phyloP scores from a whole-genome alignment of 805 yeast genomes.

The Cyberlindnera bimundalis region DNA sequence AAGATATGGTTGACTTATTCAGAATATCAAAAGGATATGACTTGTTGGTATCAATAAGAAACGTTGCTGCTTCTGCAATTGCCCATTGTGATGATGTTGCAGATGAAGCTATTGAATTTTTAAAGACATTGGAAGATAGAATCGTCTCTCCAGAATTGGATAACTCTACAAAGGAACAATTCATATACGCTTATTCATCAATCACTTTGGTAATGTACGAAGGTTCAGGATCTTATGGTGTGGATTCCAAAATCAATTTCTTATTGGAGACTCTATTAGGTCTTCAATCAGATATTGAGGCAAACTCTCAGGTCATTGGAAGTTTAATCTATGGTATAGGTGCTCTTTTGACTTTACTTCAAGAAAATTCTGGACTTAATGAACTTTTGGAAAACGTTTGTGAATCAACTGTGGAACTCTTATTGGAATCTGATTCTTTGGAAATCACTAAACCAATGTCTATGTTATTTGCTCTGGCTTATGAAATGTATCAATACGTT shows the following conservation, averaged over 20 bases:
- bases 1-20: slow-evolving; percentile 18
- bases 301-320: slow-evolving; percentile 16
- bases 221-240: slow-evolving; percentile 28
- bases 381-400: slow-evolving; percentile 22
- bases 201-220: slow-evolving; percentile 23
- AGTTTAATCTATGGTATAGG: slow-evolving; percentile 26
- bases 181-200: slow-evolving; percentile 25
- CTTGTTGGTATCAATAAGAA: slow-evolving; percentile 20
- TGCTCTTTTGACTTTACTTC: slow-evolving; percentile 21
- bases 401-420: slow-evolving; percentile 20
- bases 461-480: slow-evolving; percentile 26
- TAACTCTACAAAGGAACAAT: slow-evolving; percentile 17
- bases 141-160: slow-evolving; percentile 17
- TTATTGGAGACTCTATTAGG: slow-evolving; percentile 18
- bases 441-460: slow-evolving; percentile 25
- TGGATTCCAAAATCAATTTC: slow-evolving; percentile 21
- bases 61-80: slow-evolving; percentile 23
- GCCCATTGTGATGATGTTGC: slow-evolving; percentile 25
- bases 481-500: slow-evolving; percentile 29
- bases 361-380: slow-evolving; percentile 14
- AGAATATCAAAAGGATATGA: slow-evolving; percentile 20
- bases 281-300: slow-evolving; percentile 8
- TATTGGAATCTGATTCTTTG: slow-evolving; percentile 19
- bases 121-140: slow-evolving; percentile 20
- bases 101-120: slow-evolving; percentile 16